A percentile compares a stretch with the other conserved stretches of the same genome.
Conservation (phyloP, 345 rosid species). For the Odontarrhena argentea region DNA sequence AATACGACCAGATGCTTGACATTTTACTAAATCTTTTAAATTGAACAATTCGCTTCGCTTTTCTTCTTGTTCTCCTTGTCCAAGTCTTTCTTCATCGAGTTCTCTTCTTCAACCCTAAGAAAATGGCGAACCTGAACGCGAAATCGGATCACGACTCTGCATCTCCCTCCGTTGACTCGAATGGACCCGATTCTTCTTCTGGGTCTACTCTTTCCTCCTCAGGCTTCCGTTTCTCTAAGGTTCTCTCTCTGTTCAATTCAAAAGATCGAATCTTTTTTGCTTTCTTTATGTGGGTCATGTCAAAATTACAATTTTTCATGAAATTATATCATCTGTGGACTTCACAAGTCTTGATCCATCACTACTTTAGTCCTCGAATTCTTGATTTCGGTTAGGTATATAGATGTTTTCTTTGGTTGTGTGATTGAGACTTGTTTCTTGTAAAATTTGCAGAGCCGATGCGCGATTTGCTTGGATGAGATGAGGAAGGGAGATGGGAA, state of each 20-base stretch:
- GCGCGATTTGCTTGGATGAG: conserved; percentile 78
- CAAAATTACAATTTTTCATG: background rate
- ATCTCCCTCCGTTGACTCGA: conserved; percentile 27
- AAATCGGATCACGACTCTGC: conserved; percentile 28
- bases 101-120: background rate
- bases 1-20: too few species aligned
- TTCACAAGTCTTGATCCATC: background rate
- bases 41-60: too few species aligned
- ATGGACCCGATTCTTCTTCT: conserved; percentile 8
- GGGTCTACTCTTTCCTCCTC: conserved; percentile 8
- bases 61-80: background rate
- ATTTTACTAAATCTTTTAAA: too few species aligned
- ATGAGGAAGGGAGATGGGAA: conserved; percentile 74
- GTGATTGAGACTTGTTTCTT: conserved; percentile 27
- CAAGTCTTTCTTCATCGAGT: background rate
- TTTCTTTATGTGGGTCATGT: background rate
- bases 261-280: background rate
- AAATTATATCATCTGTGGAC: background rate
- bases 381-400: background rate
- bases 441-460: conserved; percentile 58
- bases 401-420: background rate
- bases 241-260: conserved; percentile 4
- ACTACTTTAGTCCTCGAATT: background rate
- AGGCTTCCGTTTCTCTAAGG: conserved; percentile 33
- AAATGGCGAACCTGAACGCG: conserved; percentile 28